These are phyloP conservation scores for Aspergillus fumigatus DNA, from an alignment of 2,329 filamentous ascomycete genomes.

Conservation along the genomic window DNA sequence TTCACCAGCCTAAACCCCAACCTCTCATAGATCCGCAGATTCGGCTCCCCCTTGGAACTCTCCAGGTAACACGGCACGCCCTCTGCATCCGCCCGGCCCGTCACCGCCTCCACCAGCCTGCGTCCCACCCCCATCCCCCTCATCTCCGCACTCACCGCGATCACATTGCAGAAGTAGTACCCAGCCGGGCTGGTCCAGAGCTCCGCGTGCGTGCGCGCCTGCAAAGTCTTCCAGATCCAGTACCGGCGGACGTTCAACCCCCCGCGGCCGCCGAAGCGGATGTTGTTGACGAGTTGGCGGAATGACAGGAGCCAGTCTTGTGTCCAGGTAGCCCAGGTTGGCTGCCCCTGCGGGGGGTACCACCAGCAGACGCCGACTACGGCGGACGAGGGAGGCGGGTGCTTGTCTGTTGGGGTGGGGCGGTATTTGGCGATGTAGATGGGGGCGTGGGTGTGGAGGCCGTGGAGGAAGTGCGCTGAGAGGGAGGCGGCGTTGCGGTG, in stretches of 20 bases:
- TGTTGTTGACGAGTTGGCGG: conserved; percentile 62
- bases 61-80: conserved; percentile 65
- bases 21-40: conserved; percentile 65
- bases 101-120: conserved; percentile 60
- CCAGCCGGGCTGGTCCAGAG: conserved; percentile 63
- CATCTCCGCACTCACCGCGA: conserved; percentile 61
- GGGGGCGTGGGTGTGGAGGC: conserved; percentile 60
- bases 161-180: conserved; percentile 74
- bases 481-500: conserved; percentile 60
- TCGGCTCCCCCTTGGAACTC: conserved; percentile 63
- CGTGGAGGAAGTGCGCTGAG: conserved; percentile 62
- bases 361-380: conserved; percentile 70
- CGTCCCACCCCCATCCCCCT: conserved; percentile 65
- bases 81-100: conserved; percentile 59
- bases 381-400: conserved; percentile 28
- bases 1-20: conserved; percentile 63
- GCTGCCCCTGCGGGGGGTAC: conserved; percentile 52
- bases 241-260: conserved; percentile 64
- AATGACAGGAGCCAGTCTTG: conserved; percentile 64
- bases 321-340: conserved; percentile 52
- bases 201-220: conserved; percentile 56
- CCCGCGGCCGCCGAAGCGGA: conserved; percentile 60
- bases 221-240: conserved; percentile 66
- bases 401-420: conserved; percentile 26
- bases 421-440: conserved; percentile 65